Percentiles rank a stretch among this genome's conserved stretches.
phyloP scores from a whole-genome alignment of 495 filamentous ascomycete genomes.

The Aspergillus avenaceus region DNA sequence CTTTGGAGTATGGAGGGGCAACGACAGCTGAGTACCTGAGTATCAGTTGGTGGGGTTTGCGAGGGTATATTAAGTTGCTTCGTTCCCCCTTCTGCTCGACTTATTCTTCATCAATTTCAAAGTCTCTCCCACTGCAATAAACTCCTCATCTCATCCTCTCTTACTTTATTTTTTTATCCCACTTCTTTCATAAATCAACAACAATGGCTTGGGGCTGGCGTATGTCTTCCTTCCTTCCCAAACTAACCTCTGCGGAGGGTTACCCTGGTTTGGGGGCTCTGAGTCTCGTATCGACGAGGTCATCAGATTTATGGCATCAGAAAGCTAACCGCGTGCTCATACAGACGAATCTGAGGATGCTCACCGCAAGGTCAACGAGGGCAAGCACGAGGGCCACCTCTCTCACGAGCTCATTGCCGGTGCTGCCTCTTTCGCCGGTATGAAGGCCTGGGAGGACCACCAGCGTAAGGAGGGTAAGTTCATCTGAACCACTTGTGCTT shows the following conservation, averaged over 20 bases:
- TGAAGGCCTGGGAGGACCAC: slow-evolving; percentile 76
- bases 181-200: slow-evolving; percentile 10
- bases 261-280: background rate
- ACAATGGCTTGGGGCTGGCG: slow-evolving; percentile 37
- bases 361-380: slow-evolving; percentile 58
- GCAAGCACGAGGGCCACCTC: slow-evolving; percentile 57
- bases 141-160: background rate
- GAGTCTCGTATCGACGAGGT: background rate
- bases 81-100: slow-evolving; percentile 1
- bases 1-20: slow-evolving; percentile 4
- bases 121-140: background rate
- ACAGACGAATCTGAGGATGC: slow-evolving; percentile 47
- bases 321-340: background rate
- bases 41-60: background rate
- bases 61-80: background rate
- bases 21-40: slow-evolving; percentile 6
- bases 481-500: background rate
- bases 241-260: background rate
- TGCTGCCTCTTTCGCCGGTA: slow-evolving; percentile 72
- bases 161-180: slow-evolving; percentile 6
- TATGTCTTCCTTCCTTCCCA: slow-evolving; percentile 17
- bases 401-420: slow-evolving; percentile 73
- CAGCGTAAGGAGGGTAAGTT: slow-evolving; percentile 65
- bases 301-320: background rate
- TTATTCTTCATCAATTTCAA: background rate